A percentile compares a stretch with the other conserved stretches of the same genome.
These are phyloP conservation scores for Aphanoascus verrucosus DNA, from an alignment of 2,329 filamentous ascomycete genomes.

Conservation along the genomic window DNA sequence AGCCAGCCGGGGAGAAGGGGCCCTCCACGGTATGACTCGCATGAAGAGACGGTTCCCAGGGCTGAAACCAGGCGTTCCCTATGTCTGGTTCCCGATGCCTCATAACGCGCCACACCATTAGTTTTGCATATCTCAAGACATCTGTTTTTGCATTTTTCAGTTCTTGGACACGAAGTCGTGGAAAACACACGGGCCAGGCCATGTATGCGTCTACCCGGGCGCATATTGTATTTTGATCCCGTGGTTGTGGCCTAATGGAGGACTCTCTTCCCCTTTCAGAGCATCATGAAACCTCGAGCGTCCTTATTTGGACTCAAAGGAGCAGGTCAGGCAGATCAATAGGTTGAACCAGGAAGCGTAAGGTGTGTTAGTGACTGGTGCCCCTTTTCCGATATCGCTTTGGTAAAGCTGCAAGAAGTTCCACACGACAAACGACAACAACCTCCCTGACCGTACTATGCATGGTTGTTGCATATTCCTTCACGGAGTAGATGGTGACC, in stretches of 20 bases:
- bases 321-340: too few species aligned
- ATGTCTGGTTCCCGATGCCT: conserved; percentile 10
- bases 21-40: background rate
- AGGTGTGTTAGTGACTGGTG: too few species aligned
- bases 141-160: too few species aligned
- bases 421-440: too few species aligned
- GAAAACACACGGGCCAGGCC: background rate
- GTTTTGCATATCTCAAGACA: background rate
- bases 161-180: conserved; percentile 1
- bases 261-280: background rate
- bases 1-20: background rate
- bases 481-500: too few species aligned
- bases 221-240: background rate
- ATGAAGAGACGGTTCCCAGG: conserved; percentile 2
- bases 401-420: too few species aligned
- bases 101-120: conserved; percentile 7
- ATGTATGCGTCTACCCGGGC: background rate
- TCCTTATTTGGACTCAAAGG: too few species aligned
- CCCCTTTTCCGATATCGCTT: too few species aligned
- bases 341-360: too few species aligned
- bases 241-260: background rate
- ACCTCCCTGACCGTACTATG: too few species aligned
- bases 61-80: conserved; percentile 8
- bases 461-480: too few species aligned
- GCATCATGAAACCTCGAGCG: background rate